These are phyloP conservation scores for Ustilago loliicola DNA, from an alignment of 1,284 basidiomycete genomes.

Conservation along the genomic window DNA sequence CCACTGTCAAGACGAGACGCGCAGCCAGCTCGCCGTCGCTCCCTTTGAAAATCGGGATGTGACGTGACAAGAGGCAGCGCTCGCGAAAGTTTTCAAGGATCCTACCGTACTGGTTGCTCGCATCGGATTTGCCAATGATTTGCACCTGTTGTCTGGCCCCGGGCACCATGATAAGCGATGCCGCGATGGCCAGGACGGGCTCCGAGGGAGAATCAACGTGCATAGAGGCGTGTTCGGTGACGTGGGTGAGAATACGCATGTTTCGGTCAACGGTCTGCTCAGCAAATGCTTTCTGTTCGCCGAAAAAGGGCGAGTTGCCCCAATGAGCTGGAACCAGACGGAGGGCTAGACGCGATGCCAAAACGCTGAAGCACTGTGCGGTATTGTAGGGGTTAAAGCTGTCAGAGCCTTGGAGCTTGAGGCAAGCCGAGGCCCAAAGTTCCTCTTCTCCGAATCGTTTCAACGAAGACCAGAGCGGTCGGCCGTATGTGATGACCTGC, in stretches of 20 bases:
- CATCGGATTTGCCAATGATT: not conserved
- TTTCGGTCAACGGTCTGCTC: conserved; percentile 10
- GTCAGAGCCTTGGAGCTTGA: conserved; percentile 4
- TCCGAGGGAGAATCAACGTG: conserved; percentile 10
- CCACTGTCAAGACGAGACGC: conserved; percentile 15
- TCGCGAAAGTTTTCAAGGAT: conserved; percentile 9
- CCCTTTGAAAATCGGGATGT: conserved; percentile 7
- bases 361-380: too few relatives aligned
- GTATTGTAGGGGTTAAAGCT: not conserved
- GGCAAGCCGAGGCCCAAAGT: conserved; percentile 5
- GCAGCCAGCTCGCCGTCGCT: conserved; percentile 19
- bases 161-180: conserved; percentile 18
- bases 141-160: not conserved
- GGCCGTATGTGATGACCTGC: conserved; percentile 3
- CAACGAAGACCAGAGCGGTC: conserved; percentile 16
- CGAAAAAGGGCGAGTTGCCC: too few relatives aligned
- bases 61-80: not conserved
- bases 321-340: too few relatives aligned
- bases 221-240: not conserved
- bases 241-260: conserved; percentile 14
- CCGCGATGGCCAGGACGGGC: conserved; percentile 21
- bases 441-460: too few relatives aligned
- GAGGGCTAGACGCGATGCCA: too few relatives aligned
- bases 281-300: too few relatives aligned
- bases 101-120: not conserved